Evolutionary conservation across 148 eudicot species (phyloP), one percentile per base, ranked within the genome.

Genomic region (Persicaria maculosa): DNA sequence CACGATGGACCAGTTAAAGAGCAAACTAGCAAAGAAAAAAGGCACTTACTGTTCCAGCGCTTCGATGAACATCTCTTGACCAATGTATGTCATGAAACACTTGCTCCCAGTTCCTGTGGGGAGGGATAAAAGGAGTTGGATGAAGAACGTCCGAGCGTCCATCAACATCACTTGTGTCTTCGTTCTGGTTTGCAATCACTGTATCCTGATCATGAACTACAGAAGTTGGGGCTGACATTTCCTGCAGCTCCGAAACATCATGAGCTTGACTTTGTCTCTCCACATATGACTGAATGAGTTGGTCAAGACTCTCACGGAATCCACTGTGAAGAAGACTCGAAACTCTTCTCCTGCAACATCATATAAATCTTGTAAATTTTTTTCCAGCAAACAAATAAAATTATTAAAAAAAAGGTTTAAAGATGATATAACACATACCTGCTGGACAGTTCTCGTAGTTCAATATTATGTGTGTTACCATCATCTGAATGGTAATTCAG

Each of bases 251-350:
- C 89, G 86, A 85, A 46, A 86, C 88, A 50, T 74, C 82, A 67
- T 85, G 83, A 71, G 86, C 83, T 72, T 87, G 85, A 81, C 79
- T 82, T 75, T 84, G 96, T 81, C 97, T 87, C 75, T 92, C 90
- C 72, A 82, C 97, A 77, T 88, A 88, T 47, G 97, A 90, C 77
- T 89, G 98, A 74, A 95, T 81, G 71, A 95, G 68, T 79, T 83
- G 96, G 83, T 92, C 85, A 22, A 95, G 81, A 74, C 93, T 90
- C 79, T 84, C 93, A 19, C 98, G 92, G 76, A 94, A 94, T 79
- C 86, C 90, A 81, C 98, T 95, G 57, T 77, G 85, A 81, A 95
- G 98, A 80, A 94, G 93, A 80, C 85, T 88, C 25, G 98, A 88
- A 74, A 95, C 98, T 75, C 85, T 87, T 86, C 98, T 90, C 92